Evolutionary conservation across 306 rosid genomes (phyloP), one percentile per base, ranked within the genome.

Genomic region (Alnus rubra): DNA sequence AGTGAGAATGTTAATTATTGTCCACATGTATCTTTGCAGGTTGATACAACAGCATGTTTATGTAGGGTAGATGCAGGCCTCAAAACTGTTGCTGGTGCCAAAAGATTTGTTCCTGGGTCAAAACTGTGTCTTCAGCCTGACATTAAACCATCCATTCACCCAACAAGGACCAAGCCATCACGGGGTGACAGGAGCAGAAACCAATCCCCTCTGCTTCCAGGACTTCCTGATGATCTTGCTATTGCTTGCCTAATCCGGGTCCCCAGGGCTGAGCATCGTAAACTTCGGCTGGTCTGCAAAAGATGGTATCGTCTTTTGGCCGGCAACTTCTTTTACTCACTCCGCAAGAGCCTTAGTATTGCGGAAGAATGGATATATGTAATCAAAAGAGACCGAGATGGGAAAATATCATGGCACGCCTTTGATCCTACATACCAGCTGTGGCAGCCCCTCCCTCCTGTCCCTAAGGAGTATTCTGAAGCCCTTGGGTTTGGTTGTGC

Each of bases 401-500:
- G 97, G 59, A 92, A 92, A 81, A 89, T 90, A 69, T 90, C 97
- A 14, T 92, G 97, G 96, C 97, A 92, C 83, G 97, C 97, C 79
- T 92, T 92, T 77, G 97, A 92, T 78, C 96, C 97, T 48, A 74
- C 76, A 58, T 92, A 89, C 86, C 93, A 92, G 87, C 87, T 89
- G 10, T 92, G 97, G 96, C 97, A 92, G 82, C 90, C 97, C 82
- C 92, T 92, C 59, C 97, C 97, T 77, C 97, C 97, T 54, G 83
- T 92, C 68, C 97, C 97, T 18, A 92, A 79, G 90, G 96, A 92
- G 79, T 92, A 92, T 79, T 92, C 96, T 33, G 97, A 86, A 89
- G 93, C 96, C 81, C 91, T 92, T 60, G 97, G 96, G 82, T 92
- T 92, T 85, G 97, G 97, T 74, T 90, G 97, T 85, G 97, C 97